Base-by-base conservation (phyloP, 306 rosid genomes). In the Quillaja saponaria region DNA sequence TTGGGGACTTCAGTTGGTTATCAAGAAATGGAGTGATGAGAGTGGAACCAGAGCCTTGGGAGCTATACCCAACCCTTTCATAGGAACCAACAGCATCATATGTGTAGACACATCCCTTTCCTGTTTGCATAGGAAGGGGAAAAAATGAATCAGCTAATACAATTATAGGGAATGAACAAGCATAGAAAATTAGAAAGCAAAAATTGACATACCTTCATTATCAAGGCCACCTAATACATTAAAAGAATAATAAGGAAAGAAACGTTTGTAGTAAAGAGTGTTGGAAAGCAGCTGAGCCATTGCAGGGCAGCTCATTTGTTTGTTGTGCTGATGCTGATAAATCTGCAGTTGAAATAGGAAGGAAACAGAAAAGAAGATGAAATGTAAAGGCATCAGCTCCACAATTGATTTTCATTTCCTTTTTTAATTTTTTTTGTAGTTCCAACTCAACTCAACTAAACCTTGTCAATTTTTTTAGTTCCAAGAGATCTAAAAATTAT, bases 1-100 rank as follows among this genome's bases (percentile, higher is more conserved):
- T 91, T 8, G 97, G 97, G 55, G 97, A 81, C 83, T 91, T 87
- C 51, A 91, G 81, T 61, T 86, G 96, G 78, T 87, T 91, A 69
- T 91, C 97, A 73, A 91, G 72, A 51, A 87, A 88, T 40, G 96
- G 97, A 64, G 64, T 91, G 62, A 91, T 91, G 33, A 91, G 97
- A 8, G 97, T 91, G 64, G 95, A 89, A 63, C 99, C 99, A 14
- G 99, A 89, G 48, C 99, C 99, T 78, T 92, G 97, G 69, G 98
- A 71, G 33, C 97, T 87, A 69, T 89, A 92, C 49, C 99, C 99
- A 61, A 92, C 99, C 75, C 95, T 89, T 88, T 92, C 99, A 16
- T 92, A 92, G 68, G 99, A 92, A 64, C 99, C 99, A 76, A 92
- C 99, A 78, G 97, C 99, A 76, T 92, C 99, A 56, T 92, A 92